These are phyloP conservation scores for Xenoacremonium recifei DNA, from an alignment of 2,329 filamentous ascomycete genomes.

Conservation along the genomic window DNA sequence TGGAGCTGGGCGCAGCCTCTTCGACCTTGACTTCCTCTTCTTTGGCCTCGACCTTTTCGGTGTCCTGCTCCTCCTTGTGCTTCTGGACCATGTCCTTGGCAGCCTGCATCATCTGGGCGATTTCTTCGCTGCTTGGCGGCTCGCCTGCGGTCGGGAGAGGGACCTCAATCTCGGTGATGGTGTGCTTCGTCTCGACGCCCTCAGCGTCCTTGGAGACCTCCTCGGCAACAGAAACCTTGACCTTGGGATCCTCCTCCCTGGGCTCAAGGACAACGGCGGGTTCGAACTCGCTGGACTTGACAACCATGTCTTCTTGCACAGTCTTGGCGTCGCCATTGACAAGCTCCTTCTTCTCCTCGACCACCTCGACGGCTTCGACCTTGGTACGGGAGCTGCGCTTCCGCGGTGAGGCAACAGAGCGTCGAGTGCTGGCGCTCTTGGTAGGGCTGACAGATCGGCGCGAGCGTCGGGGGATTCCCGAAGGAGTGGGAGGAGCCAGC, in stretches of 20 bases:
- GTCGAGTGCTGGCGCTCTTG: conserved; percentile 45
- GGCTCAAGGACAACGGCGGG: conserved; percentile 48
- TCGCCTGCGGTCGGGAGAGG: conserved; percentile 59
- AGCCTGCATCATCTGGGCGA: conserved; percentile 78
- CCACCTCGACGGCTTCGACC: conserved; percentile 35
- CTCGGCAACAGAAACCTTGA: conserved; percentile 70
- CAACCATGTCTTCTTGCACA: conserved; percentile 32
- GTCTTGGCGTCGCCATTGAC: conserved; percentile 31
- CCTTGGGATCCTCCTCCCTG: conserved; percentile 55
- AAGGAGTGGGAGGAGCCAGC: conserved; percentile 50
- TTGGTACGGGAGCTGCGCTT: conserved; percentile 51
- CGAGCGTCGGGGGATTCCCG: conserved; percentile 42
- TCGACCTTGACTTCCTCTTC: conserved; percentile 36
- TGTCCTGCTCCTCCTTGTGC: conserved; percentile 46
- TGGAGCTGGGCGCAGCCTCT: conserved; percentile 40
- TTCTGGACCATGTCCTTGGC: conserved; percentile 86
- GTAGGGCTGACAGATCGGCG: conserved; percentile 59
- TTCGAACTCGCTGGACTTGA: conserved; percentile 52
- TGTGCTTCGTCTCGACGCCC: conserved; percentile 67
- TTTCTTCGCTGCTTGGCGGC: conserved; percentile 73
- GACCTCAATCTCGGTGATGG: conserved; percentile 73
- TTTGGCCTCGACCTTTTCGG: conserved; percentile 40
- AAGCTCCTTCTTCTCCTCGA: conserved; percentile 26
- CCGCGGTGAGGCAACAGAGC: conserved; percentile 50
- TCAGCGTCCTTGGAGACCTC: conserved; percentile 53